Conservation (phyloP, 257 asterid genomes). For the Dorcoceras hygrometricum region DNA sequence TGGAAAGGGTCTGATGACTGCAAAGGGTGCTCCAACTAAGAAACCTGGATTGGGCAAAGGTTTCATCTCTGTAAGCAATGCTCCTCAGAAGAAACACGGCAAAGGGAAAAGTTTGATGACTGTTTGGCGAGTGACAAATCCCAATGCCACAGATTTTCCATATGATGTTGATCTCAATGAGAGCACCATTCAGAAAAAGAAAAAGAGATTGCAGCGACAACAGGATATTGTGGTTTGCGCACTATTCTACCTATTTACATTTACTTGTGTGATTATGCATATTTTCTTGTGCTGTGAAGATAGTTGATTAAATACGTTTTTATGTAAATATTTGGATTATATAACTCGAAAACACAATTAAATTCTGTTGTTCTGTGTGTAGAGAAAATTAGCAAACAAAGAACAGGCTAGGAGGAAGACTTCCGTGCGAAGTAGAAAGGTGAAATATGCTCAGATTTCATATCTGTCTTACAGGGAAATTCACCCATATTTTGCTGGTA, state of each 20-base stretch:
- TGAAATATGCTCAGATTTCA: conserved; percentile 25
- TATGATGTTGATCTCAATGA: conserved; percentile 34
- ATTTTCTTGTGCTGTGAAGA: conserved; percentile 7
- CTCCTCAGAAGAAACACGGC: conserved; percentile 43
- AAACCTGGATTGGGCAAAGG: conserved; percentile 63
- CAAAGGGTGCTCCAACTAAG: conserved; percentile 34
- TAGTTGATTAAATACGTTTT: conserved; percentile 16
- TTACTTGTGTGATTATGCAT: conserved; percentile 10
- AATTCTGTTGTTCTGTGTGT: conserved; percentile 29
- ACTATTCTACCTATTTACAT: conserved; percentile 25
- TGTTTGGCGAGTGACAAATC: conserved; percentile 40
- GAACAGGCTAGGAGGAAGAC: conserved; percentile 59
- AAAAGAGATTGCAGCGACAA: conserved; percentile 52
- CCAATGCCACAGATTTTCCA: conserved; percentile 40
- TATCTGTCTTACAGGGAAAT: conserved; percentile 6
- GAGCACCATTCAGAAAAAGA: conserved; percentile 43
- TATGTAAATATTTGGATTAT: conserved; percentile 1
- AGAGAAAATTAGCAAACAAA: conserved; percentile 66
- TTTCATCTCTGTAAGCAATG: conserved; percentile 36
- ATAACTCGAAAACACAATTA: conserved; percentile 19
- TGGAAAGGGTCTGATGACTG: conserved; percentile 74
- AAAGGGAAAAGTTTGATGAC: conserved; percentile 73
- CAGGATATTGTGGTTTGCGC: conserved; percentile 64
- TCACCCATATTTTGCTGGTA: not conserved
- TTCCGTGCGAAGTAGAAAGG: conserved; percentile 57